Base-by-base conservation (phyloP, 2,329 filamentous ascomycete genomes). In the Pseudomassariella vexata region DNA sequence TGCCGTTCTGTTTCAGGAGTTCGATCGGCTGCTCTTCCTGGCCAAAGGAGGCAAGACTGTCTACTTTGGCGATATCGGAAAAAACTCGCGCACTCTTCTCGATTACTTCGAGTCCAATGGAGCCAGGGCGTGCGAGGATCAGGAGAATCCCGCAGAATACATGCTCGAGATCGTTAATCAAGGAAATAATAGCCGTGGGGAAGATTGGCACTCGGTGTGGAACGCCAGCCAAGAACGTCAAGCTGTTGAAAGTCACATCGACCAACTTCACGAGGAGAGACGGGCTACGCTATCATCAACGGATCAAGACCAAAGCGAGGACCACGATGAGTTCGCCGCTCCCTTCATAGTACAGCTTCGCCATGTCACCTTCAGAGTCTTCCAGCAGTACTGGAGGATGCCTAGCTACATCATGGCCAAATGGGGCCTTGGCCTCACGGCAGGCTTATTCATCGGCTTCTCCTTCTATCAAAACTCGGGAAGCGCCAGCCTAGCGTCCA, bases 381-480 rank as follows among this genome's bases (percentile, higher is more conserved):
- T 88, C 58, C 73, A 85, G 48, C 85, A 92, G 51, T 89, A 89
- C 66, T 90, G 85, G 84, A 74, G 85, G 27, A 85, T 78, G 35
- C 85, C 85, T 0, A 67, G 68, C 9, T 92, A 92, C 57, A 78
- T 92, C 48, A 83, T 85, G 55, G 73, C 82, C 35, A 90, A 90
- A 60, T 54, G 74, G 2, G 53, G 68, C 1, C 70, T 90, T 12
- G 79, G 41, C 8, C 37, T 72, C 31, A 41, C 21, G 20, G 41
- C 30, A 26, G 37, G 24, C 6, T 63, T 90, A 2, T 89, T 89
- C 50, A 81, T 88, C 37, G 84, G 82, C 1, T 84, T 86, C 53
- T 82, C 79, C 0, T 85, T 88, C 55, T 85, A 67, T 59, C 63
- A 71, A 14, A 27, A 39, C n/a, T 24, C 33, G 25, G 65, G 72